Evolutionary conservation across 441 rosid genomes (phyloP), one percentile per base, ranked within the genome.

Genomic region (Arabidopsis lyrata): DNA sequence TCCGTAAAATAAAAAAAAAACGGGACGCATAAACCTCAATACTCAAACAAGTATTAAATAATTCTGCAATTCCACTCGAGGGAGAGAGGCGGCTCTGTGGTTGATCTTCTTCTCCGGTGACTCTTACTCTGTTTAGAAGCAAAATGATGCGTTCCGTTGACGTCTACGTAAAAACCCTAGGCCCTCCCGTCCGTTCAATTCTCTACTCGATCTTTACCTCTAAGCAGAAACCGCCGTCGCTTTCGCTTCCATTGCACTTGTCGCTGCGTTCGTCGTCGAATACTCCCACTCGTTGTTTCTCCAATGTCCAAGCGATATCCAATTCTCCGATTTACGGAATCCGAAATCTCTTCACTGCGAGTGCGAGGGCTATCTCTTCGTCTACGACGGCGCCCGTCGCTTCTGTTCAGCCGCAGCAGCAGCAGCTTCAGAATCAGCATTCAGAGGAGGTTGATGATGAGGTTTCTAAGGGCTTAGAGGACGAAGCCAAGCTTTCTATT

Each of bases 401-500:
- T 54, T 84, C 90, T 8, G 77, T 81, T 41, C 84, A 76, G 49
- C 81, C 32, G 60, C 77, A 72, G 49, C 81, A 32, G 60, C 77
- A 72, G 18, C 86, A 77, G 52, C 70, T 66, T 20, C 85, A 69
- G 39, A 9, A 66, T 2, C 77, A 29, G 31, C 31, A 29, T 5
- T 4, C 71, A 6, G 86, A 75, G 31, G 90, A 85, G 49, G 79
- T 81, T 45, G 83, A 56, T 20, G 81, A 69, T 42, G 85, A 55
- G 24, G 79, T 66, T 35, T 8, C 49, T 11, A 78, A 38, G 27
- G 47, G 67, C n/a, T 32, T 73, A 12, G 83, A 82, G 62, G 85
- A 79, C 74, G 89, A 81, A 9, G 12, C 88, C n/a, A 81, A 77
- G 73, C 82, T 81, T 9, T 86, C 92, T 9, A 84, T 90, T 78